Evolutionary conservation across 2,329 filamentous ascomycete genomes (phyloP), one percentile per base, ranked within the genome.

Genomic region (Graphiopsis chlorocephala): DNA sequence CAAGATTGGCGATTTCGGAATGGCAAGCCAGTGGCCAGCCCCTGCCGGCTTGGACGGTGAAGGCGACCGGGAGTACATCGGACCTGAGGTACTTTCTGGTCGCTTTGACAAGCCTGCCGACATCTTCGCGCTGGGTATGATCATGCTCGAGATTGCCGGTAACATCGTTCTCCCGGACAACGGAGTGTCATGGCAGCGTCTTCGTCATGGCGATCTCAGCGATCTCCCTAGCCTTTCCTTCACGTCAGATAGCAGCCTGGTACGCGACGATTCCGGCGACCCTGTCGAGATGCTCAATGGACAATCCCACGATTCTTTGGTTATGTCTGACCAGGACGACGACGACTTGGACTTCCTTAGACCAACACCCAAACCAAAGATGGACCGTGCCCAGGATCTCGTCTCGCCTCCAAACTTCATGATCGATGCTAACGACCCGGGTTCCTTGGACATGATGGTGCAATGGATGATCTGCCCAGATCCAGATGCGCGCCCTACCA

Each of bases 121-220:
- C 77, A 86, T 99, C 59, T 99, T 97, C 77, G 92, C 95, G 12
- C 86, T 99, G 31, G 95, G 95, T 60, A 86, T 98, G 72, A 96
- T 98, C 77, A 91, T 97, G 76, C 87, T 97, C 58, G 95, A 99
- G 80, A 95, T 93, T 72, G 94, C 93, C 28, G 93, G 91, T 68
- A 99, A 99, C 73, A 93, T 97, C 59, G 89, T 92, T 68, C 88
- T 99, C 29, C 95, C 95, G 0, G 93, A 97, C 74, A 97, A 98
- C 70, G 95, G 95, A 53, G 85, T 88, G 17, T 91, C 90, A 17
- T 99, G 95, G 95, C 88, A 94, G 73, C 92, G 92, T 56, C 85
- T 99, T 55, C 88, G 95, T 57, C 91, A 90, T 64, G 94, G 93
- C 38, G 93, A 98, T 75, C 88, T 97, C 74, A 92, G 90, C 65